Evolutionary conservation across 352 stramenopile species (phyloP).

Genomic region (Phytophthora multivora): DNA sequence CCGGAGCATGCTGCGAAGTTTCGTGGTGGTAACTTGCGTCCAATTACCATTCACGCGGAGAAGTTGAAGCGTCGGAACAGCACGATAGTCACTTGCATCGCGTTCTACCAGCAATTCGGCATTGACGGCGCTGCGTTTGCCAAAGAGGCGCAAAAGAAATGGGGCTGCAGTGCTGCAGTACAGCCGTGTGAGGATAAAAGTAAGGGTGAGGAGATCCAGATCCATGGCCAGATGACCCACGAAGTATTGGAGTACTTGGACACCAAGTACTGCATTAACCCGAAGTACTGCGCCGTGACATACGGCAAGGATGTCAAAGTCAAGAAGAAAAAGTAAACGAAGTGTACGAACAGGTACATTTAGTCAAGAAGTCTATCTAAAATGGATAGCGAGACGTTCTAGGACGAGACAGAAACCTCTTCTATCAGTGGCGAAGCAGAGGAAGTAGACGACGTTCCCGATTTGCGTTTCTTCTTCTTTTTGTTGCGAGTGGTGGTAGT

Average conservation of each 20-base stretch:
- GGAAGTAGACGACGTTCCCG: constrained; percentile 25
- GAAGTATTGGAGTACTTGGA: constrained; percentile 71
- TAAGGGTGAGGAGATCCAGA: constrained; percentile 71
- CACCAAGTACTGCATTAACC: constrained; percentile 71
- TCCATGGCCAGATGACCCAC: constrained; percentile 84
- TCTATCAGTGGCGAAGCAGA: constrained; percentile 34
- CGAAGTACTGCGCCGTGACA: constrained; percentile 69
- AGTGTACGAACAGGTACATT: constrained; percentile 24
- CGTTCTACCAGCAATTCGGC: constrained; percentile 82
- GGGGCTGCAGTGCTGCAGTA: constrained; percentile 72
- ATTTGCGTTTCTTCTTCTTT: constrained; percentile 48
- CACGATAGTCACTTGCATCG: constrained; percentile 68
- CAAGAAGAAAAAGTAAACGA: constrained; percentile 69
- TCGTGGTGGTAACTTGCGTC: constrained; percentile 54
- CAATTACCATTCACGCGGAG: constrained; percentile 71
- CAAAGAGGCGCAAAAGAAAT: constrained; percentile 87
- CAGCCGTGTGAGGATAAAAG: constrained; percentile 63
- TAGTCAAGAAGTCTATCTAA: constrained; percentile 24
- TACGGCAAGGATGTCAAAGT: constrained; percentile 84
- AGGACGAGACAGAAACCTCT: constrained; percentile 30
- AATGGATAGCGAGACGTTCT: constrained; percentile 33
- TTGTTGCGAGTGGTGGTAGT: constrained; percentile 31
- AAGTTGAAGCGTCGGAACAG: constrained; percentile 76
- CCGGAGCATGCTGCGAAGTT: constrained; percentile 72
- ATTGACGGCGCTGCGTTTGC: constrained; percentile 70